A percentile compares a stretch with the other conserved stretches of the same genome.
Evolutionary conservation across 2,329 filamentous ascomycete genomes (phyloP).

Genomic region (Orbilia brochopaga): DNA sequence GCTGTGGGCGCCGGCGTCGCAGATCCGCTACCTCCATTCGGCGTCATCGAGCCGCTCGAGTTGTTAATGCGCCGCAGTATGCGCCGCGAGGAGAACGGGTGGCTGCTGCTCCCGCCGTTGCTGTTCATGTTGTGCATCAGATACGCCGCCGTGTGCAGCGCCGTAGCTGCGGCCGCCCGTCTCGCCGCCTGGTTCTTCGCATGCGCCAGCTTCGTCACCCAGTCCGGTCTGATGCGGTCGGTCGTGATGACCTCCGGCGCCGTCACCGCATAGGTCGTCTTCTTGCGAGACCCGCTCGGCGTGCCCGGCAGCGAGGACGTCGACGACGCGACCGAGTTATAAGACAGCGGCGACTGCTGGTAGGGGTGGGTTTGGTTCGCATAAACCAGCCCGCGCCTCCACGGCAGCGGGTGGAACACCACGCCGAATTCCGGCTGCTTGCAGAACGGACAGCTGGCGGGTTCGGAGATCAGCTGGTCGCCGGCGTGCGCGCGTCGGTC

Average conservation of each 20-base stretch:
- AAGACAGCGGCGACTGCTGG: constrained; percentile 58
- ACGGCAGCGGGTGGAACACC: constrained; percentile 88
- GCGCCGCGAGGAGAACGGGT: constrained; percentile 47
- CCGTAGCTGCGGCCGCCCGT: constrained; percentile 88
- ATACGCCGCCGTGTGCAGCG: constrained; percentile 92
- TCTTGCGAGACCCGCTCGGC: constrained; percentile 60
- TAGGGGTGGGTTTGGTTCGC: constrained; percentile 83
- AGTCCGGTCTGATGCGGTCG: constrained; percentile 89
- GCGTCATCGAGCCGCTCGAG: constrained; percentile 45
- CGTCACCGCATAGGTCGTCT: constrained; percentile 77
- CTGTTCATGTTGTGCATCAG: constrained; percentile 66
- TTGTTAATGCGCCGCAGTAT: constrained; percentile 40
- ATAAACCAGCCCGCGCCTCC: constrained; percentile 81
- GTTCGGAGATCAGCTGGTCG: constrained; percentile 82
- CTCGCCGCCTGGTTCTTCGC: constrained; percentile 84
- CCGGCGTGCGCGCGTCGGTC: constrained; percentile 57
- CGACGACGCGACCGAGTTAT: constrained; percentile 61
- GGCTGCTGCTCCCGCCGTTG: constrained; percentile 19
- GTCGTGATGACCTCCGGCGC: constrained; percentile 89
- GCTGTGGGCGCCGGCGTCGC: constrained; percentile 38
- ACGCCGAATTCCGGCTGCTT: constrained; percentile 94
- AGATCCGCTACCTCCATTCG: constrained; percentile 40
- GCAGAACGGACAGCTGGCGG: constrained; percentile 91
- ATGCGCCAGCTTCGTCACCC: constrained; percentile 84
- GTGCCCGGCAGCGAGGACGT: constrained; percentile 57